phyloP scores from a whole-genome alignment of 192 early-diverging fungal species.

The Coemansia sp. region DNA sequence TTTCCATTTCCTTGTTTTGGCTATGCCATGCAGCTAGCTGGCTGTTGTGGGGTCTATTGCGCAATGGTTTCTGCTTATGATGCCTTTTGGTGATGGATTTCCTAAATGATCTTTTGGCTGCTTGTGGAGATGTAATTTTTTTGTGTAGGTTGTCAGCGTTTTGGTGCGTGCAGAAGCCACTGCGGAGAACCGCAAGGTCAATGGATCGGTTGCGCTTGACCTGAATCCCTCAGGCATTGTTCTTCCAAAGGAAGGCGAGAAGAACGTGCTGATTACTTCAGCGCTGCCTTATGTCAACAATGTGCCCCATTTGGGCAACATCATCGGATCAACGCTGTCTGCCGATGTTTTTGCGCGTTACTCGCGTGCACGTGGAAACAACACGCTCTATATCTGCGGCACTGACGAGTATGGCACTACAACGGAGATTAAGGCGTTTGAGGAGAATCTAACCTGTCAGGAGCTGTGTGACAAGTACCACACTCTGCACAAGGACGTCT shows the following conservation, averaged over 20 bases:
- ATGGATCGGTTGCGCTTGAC: conserved; percentile 22
- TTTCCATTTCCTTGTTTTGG: not conserved
- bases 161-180: conserved; percentile 49
- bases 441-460: conserved; percentile 87
- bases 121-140: not conserved
- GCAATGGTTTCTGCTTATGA: not conserved
- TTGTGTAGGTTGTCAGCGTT: conserved; percentile 43
- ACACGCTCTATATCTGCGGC: conserved; percentile 91
- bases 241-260: conserved; percentile 41
- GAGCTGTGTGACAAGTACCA: conserved; percentile 97
- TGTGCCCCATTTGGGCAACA: conserved; percentile 98
- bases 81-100: not conserved
- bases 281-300: conserved; percentile 99
- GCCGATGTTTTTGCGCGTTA: conserved; percentile 97
- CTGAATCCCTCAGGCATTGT: conserved; percentile 32
- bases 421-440: conserved; percentile 96
- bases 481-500: conserved; percentile 79
- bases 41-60: not conserved
- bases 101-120: too few relatives aligned
- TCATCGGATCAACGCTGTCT: conserved; percentile 96
- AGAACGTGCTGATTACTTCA: conserved; percentile 93
- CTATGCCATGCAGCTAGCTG: not conserved
- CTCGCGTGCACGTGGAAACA: conserved; percentile 84
- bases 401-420: conserved; percentile 99
- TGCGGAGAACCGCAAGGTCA: conserved; percentile 48